Percentiles rank a stretch among this genome's conserved stretches.
Conservation (phyloP, 495 filamentous ascomycete genomes). For the Tuber melanosporum region DNA sequence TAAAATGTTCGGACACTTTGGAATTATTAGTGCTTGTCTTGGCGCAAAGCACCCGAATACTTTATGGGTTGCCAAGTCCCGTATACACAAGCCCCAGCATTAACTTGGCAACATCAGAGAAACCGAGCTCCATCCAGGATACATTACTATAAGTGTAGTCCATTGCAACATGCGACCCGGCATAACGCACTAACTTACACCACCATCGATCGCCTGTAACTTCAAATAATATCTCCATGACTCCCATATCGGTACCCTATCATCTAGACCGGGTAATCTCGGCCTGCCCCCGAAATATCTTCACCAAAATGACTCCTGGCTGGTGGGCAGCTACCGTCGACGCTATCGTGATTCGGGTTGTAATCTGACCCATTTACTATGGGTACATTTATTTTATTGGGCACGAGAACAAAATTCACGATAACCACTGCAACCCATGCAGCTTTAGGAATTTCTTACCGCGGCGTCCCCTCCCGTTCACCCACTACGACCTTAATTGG, state of each 20-base stretch:
- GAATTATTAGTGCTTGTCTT: too few species aligned
- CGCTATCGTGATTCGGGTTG: not conserved
- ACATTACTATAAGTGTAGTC: too few species aligned
- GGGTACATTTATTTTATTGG: not conserved
- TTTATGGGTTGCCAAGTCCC: too few species aligned
- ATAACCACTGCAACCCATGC: not conserved
- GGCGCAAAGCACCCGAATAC: too few species aligned
- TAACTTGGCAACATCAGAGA: not conserved
- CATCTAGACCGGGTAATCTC: not conserved
- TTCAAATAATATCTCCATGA: not conserved
- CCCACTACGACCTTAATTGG: not conserved
- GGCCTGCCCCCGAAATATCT: not conserved
- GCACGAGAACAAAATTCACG: not conserved
- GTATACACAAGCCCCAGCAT: not conserved
- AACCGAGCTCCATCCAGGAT: not conserved
- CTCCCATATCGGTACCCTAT: not conserved
- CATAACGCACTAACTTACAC: not conserved
- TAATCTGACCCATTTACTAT: not conserved
- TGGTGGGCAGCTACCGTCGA: not conserved
- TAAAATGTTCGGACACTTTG: too few species aligned
- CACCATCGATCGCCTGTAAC: not conserved
- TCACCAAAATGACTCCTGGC: not conserved
- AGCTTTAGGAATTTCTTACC: not conserved
- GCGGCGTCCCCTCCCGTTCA: not conserved
- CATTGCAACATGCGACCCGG: too few species aligned